Base-by-base conservation (phyloP, 352 stramenopile genomes). In the Thraustochytrium sp. region DNA sequence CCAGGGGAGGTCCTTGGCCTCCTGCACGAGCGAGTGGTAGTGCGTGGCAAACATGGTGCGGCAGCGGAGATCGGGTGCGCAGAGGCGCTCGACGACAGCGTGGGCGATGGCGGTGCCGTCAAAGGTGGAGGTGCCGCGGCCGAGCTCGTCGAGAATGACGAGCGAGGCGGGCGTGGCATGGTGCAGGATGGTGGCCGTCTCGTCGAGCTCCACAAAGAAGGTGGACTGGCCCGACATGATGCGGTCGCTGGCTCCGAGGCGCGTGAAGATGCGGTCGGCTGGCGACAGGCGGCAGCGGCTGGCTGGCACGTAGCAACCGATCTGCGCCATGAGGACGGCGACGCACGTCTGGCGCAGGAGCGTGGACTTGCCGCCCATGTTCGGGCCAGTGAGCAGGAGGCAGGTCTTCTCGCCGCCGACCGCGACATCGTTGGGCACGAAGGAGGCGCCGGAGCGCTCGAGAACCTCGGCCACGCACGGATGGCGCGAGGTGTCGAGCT, bases 331-430 rank as follows among this genome's bases (percentile, higher is more conserved):
- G 59, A 99, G 95, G 3, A 94, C 91, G 48, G 98, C 91, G 31
- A 99, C 90, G 85, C 97, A 99, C 23, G 96, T 99, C 90, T 99
- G 96, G 8, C 97, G 92, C 31, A 99, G 88, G 53, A 99, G 87
- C 23, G 97, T 99, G 63, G 91, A 97, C 88, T 99, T 99, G 74
- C 97, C 97, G 74, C 96, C 97, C 95, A 98, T 98, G 88, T 99
- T 99, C 0, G 96, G 96, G 56, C 97, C 97, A 85, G 92, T 98
- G 18, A 99, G 90, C 38, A 99, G 87, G 29, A 99, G 86, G 37
- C 75, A 86, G 21, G 42, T 73, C 38, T 76, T 61, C 53, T 76
- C 84, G 48, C 56, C 63, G 40, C 85, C 56, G 16, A 87, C 53
- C 8, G 29, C 16, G 31, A 85, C 29, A 51, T 85, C 76, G 38